Evolutionary conservation across 768 basidiomycete genomes (phyloP), one percentile per base, ranked within the genome.

Genomic region (Boletus speciosus): DNA sequence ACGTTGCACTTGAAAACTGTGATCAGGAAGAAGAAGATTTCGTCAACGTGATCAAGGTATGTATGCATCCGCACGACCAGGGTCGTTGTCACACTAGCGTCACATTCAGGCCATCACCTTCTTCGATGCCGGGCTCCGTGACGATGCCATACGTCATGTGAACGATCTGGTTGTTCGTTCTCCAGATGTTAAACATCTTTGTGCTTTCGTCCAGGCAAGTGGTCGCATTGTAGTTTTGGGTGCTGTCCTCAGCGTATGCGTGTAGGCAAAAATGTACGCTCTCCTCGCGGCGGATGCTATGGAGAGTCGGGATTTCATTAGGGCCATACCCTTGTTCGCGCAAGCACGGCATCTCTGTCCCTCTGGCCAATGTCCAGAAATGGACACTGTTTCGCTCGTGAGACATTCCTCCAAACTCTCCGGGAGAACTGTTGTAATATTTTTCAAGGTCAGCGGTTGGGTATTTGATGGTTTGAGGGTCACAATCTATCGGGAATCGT

Each of bases 301-400:
- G 38, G 29, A n/a, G 5, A 34, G 14, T 31, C 48, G 1, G 19
- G 48, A 62, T 4, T 44, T 54, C 7, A 5, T 10, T 10, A 21
- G 19, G 2, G 60, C 57, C 1, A 38, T 49, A 48, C 1, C 16
- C 1, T 38, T 62, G 12, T 35, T 59, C 3, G 34, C 7, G 5
- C 48, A 31, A 46, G 63, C 51, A 32, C 55, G 57, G 15, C n/a
- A 49, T 37, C 10, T 51, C 34, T 65, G 60, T 43, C 63, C 62
- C 15, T 36, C 55, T 27, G 16, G 15, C 12, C 48, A 31, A 25
- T 43, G 2, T n/a, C 49, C 50, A 10, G 55, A 55, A 16, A 6
- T 59, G 12, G 55, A 59, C 19, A 37, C 50, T 6, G 11, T 64
- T 11, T 65, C 63, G 3, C 50, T 65, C 0, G 63, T 64, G 44